Evolutionary conservation across 2,329 filamentous ascomycete species (phyloP), one percentile per base, ranked within the genome.

Genomic region (Chaetomium strumarium): DNA sequence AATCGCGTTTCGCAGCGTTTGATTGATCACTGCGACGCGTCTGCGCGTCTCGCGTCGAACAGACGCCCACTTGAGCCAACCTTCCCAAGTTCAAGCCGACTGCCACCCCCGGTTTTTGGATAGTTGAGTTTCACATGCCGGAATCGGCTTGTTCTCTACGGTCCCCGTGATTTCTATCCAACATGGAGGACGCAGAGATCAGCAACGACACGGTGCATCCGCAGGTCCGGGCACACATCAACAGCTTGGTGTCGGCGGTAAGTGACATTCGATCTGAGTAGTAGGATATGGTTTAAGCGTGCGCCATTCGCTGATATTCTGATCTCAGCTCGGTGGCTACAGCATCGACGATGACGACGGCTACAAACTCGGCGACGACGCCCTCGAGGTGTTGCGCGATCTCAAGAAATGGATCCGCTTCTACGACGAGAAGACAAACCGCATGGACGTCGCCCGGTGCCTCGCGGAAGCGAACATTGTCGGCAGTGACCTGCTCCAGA

Each of bases 331-430:
- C 58, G 92, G 91, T 72, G 92, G 91, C 49, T 83, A 84, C 63
- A 87, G 87, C 62, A 77, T 83, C 47, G 86, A 92, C 63, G 85
- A 90, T 65, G 88, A 90, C 64, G 88, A 88, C 52, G 79, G 79
- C 64, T 99, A 99, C 68, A 79, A 89, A 40, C 83, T 97, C 34
- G 93, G 93, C 70, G 92, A 97, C 70, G 92, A 96, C 66, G 92
- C 91, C 12, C 76, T 95, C 55, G 88, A 93, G 53, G 93, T 91
- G 64, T 76, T 99, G 52, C 90, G 92, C 57, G 93, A 99, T 71
- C 78, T 99, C 50, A 92, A 93, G 66, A 86, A 86, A 80, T 99
- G 93, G 93, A 79, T 99, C 60, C 90, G 90, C 62, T 83, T 96
- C 58, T 93, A 93, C 75, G 91, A 96, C 68, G 88, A 95, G 67